phyloP scores from a whole-genome alignment of 1,284 basidiomycete species.

The Schizophyllum commune region DNA sequence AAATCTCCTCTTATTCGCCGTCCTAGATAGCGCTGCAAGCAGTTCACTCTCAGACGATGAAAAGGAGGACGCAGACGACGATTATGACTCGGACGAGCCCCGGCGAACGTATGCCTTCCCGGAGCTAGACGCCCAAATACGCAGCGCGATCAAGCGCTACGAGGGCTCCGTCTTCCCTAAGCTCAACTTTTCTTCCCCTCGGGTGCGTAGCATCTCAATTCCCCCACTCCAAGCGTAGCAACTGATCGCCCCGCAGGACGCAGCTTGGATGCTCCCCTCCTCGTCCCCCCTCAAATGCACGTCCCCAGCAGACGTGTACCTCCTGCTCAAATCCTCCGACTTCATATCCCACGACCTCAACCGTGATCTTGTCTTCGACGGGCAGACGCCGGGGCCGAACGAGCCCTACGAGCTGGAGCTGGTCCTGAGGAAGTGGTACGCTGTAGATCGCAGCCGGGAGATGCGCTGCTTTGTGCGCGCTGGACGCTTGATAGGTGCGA shows the following conservation, averaged over 20 bases:
- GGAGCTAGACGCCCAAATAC: constrained; percentile 69
- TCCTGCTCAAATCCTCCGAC: constrained; percentile 90
- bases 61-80: constrained; percentile 28
- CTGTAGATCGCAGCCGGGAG: constrained; percentile 78
- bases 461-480: constrained; percentile 82
- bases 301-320: constrained; percentile 84
- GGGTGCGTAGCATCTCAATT: constrained; percentile 38
- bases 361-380: constrained; percentile 52
- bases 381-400: constrained; percentile 16
- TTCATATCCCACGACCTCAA: constrained; percentile 81
- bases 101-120: constrained; percentile 56
- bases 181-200: constrained; percentile 88
- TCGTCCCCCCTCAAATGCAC: constrained; percentile 83
- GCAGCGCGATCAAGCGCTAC: constrained; percentile 61
- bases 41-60: constrained; percentile 56
- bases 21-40: constrained; percentile 36
- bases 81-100: constrained; percentile 30
- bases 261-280: constrained; percentile 87
- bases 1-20: constrained; percentile 16
- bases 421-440: constrained; percentile 89
- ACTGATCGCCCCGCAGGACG: constrained; percentile 53
- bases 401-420: constrained; percentile 65
- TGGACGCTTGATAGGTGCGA: constrained; percentile 61
- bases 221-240: background rate
- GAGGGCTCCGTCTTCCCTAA: constrained; percentile 86